Evolutionary conservation across 1,284 basidiomycete species (phyloP).

Genomic region (Fomes fomentarius): DNA sequence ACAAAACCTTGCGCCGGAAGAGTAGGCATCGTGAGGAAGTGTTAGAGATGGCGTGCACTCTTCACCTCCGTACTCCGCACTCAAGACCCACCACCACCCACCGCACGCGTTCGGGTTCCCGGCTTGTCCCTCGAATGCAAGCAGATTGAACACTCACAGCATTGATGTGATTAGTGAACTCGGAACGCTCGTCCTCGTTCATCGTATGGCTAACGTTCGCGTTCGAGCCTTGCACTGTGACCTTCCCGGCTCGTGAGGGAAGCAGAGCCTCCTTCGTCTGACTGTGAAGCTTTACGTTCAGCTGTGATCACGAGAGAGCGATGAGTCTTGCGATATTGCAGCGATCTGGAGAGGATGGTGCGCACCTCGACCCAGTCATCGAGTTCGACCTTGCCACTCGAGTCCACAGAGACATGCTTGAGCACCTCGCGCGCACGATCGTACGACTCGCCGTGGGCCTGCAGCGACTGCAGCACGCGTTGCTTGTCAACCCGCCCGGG

Average conservation of each 20-base stretch:
- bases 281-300: constrained; percentile 81
- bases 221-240: constrained; percentile 94
- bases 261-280: constrained; percentile 58
- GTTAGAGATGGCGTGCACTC: no score
- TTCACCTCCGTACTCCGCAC: no score
- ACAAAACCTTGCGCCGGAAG: no score
- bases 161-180: constrained; percentile 99
- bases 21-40: no score
- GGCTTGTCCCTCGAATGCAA: no score
- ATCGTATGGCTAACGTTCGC: constrained; percentile 97
- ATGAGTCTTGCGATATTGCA: not conserved
- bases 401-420: constrained; percentile 94
- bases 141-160: constrained; percentile 67
- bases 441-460: constrained; percentile 85
- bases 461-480: constrained; percentile 75
- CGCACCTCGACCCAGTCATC: constrained; percentile 97
- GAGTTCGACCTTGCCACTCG: constrained; percentile 94
- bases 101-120: no score
- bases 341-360: no score
- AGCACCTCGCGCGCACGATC: constrained; percentile 90
- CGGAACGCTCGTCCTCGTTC: constrained; percentile 95
- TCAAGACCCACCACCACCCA: no score
- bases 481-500: constrained; percentile 88
- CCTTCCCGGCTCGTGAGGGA: constrained; percentile 84
- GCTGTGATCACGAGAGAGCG: constrained; percentile 43